Base-by-base conservation (phyloP, 2,329 filamentous ascomycete genomes). In the Basipetospora chlamydospora region DNA sequence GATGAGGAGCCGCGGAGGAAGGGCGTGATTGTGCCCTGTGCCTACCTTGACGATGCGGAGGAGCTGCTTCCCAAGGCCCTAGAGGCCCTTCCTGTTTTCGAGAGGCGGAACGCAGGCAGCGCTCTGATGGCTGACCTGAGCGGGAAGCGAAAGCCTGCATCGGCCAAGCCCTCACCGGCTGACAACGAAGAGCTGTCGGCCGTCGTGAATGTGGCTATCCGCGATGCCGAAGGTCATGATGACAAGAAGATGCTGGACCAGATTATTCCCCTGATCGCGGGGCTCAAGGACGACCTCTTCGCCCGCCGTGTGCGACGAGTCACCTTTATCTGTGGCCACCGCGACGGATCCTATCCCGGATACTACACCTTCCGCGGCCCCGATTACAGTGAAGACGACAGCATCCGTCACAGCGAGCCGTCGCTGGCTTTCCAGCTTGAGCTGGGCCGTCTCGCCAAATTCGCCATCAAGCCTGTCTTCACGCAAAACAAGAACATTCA, bases 401-500 rank as follows among this genome's bases (percentile, higher is more conserved):
- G 82, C 58, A 96, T 98, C 53, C 88, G 90, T 64, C 88, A 98
- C 67, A 92, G 76, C 45, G 90, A 98, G 63, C 90, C 90, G 35
- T 88, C 90, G 38, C 70, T 95, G 58, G 87, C 90, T 53, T 98
- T 96, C 83, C 90, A 98, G 68, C 82, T 96, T 56, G 90, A 98
- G 62, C 77, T 98, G 44, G 80, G 78, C 41, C 82, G 90, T 57
- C 74, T 98, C 21, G 82, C 81, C 52, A 96, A 95, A 66, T 98
- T 98, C 74, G 79, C 86, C 64, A 93, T 96, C 63, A 92, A 87
- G 66, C 88, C 90, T 2, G 86, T 98, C 35, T 98, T 98, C 64
- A 96, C 90, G 0, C 87, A 96, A 62, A 98, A 98, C 69, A 82
- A 92, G 54, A 96, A 93, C 62, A 95, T 98, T 46, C 90, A 98